Evolutionary conservation across 352 stramenopile genomes (phyloP), one percentile per base, ranked within the genome.

Genomic region (Phytophthora multivora): DNA sequence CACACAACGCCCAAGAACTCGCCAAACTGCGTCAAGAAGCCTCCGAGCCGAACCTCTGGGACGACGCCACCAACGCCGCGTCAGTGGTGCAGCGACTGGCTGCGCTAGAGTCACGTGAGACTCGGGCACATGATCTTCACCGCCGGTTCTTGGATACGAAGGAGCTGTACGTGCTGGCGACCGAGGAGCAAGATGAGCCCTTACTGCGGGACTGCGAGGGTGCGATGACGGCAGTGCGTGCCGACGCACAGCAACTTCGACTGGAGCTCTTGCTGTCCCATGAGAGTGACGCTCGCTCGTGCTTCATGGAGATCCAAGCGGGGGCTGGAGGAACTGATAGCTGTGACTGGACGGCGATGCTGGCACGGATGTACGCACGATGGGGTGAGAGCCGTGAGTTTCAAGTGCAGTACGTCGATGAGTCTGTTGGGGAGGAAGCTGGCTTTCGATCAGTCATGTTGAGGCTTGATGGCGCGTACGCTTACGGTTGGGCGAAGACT

Each of bases 331-430:
- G 97, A 13, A 98, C 89, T 0, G 97, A 99, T 72, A 96, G 90
- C 50, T 97, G 91, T 48, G 97, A 99, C 73, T 99, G 96, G 96
- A 96, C 96, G 5, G 80, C 80, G 15, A 98, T 99, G 80, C 71
- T 99, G 18, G 77, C 93, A 48, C 84, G 93, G 39, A 99, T 99
- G 97, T 99, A 99, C 70, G 63, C 75, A 41, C 80, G 93, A 2
- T 91, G 79, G 84, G 71, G 63, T 2, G 65, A 79, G 5, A 13
- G 56, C 7, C 73, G 81, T 3, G 50, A 52, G 5, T 91, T 86
- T 42, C 54, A 66, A 38, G 89, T 87, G 13, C 91, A 98, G 47
- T 75, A 91, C 10, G 91, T 96, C 66, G 75, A 98, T 87, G 76
- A 97, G 89, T 86, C 90, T 40, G 66, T 82, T 66, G 64, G 87